Base-by-base conservation (phyloP, 441 rosid genomes). In the Gossypium trilobum region DNA sequence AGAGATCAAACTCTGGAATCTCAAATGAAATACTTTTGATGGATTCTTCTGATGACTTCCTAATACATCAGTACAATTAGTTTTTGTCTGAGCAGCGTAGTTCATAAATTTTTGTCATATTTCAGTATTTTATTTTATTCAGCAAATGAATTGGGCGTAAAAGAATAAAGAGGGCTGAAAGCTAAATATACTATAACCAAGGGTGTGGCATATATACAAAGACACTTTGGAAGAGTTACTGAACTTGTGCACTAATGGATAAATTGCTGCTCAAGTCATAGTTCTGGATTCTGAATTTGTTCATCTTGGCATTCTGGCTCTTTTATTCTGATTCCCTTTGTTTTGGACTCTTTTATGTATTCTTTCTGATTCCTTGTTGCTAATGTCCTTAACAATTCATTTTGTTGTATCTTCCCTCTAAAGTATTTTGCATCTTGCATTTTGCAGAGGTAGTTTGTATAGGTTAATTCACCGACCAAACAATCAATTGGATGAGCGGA, bases 371-470 rank as follows among this genome's bases (percentile, higher is more conserved):
- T 67, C 58, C 9, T 13, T 14, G 2, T 66, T 66, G 57, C 57
- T 5, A 44, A 27, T 13, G 2, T 27, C 59, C 58, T 70, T 20
- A 48, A 7, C 57, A 14, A 14, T 72, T 72, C 14, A 48, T 62
- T 50, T 16, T 48, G 50, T 9, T 73, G 5, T 54, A 33, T 73
- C 42, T 73, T 20, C 2, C 54, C 1, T 36, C 61, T 22, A 17
- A 33, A 52, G 70, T 19, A 51, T 16, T 62, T 63, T 51, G 20
- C 62, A 46, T 63, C 63, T 68, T 68, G 48, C 71, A 52, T 79
- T 85, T 80, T 87, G 90, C 97, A 94, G 99, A 82, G 99, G 99
- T 79, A 94, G 99, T 83, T 85, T 94, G 83, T 94, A 94, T 78
- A 86, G 97, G 83, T 74, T 94, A 79, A 68, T 94, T 77, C 97